A percentile compares a stretch with the other conserved stretches of the same genome.
These are phyloP conservation scores for Clarkia xantiana DNA, from an alignment of 345 rosid species.

Conservation along the genomic window DNA sequence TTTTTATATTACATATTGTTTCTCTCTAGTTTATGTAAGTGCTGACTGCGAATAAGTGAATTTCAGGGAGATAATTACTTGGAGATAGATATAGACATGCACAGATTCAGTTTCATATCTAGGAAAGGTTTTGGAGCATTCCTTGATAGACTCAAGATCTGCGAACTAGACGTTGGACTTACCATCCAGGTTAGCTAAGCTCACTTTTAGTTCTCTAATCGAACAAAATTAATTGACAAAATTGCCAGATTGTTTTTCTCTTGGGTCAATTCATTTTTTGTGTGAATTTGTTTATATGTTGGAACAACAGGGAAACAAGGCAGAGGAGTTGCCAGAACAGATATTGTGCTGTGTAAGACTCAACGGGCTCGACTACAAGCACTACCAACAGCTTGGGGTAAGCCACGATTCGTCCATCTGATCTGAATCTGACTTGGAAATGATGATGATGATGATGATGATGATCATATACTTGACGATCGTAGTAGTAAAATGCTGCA, in stretches of 20 bases:
- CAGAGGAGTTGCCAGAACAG: slow-evolving; percentile 90
- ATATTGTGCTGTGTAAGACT: slow-evolving; percentile 68
- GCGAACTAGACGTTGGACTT: slow-evolving; percentile 81
- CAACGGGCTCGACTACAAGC: slow-evolving; percentile 59
- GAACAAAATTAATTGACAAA: background rate
- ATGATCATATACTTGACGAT: background rate
- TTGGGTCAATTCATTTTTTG: background rate
- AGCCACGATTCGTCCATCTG: slow-evolving; percentile 19
- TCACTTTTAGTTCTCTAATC: background rate
- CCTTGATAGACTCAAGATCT: slow-evolving; percentile 56
- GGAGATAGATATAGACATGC: slow-evolving; percentile 91
- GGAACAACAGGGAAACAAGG: slow-evolving; percentile 56
- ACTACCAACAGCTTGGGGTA: slow-evolving; percentile 46
- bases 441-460: slow-evolving; percentile 1
- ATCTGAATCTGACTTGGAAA: background rate
- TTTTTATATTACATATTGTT: too few relatives aligned
- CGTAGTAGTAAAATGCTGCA: background rate
- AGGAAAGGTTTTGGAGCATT: slow-evolving; percentile 83
- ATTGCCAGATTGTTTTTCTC: background rate
- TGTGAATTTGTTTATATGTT: slow-evolving; percentile 3
- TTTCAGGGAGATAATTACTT: slow-evolving; percentile 80
- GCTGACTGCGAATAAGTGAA: background rate
- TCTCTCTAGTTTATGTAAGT: too few relatives aligned
- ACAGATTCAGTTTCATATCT: slow-evolving; percentile 79
- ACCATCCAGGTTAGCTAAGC: slow-evolving; percentile 59